Conservation (phyloP, 768 basidiomycete genomes). For the Lentinus brumalis region DNA sequence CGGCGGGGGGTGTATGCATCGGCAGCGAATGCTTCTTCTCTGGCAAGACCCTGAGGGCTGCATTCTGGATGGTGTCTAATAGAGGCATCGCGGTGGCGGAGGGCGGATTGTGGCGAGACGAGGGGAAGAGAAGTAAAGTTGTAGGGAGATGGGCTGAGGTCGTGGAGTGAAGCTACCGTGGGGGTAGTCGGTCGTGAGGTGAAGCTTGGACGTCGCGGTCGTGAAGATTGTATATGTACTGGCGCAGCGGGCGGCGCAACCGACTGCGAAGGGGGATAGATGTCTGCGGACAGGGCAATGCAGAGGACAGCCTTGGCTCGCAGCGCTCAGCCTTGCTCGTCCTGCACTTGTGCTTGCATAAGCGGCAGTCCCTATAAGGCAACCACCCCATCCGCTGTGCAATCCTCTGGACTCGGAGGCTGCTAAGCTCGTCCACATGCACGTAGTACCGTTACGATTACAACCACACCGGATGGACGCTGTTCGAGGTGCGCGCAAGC, state of each 20-base stretch:
- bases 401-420: too few species aligned
- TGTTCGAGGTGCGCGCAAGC: too few species aligned
- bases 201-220: not conserved
- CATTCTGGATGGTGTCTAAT: slow-evolving; percentile 58
- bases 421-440: too few species aligned
- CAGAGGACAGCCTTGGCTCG: slow-evolving; percentile 14
- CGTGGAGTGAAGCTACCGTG: slow-evolving; percentile 9
- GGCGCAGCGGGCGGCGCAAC: not conserved
- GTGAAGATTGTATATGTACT: not conserved
- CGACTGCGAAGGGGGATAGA: not conserved
- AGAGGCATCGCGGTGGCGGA: slow-evolving; percentile 47
- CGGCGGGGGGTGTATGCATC: slow-evolving; percentile 46
- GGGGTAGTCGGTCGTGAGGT: slow-evolving; percentile 12
- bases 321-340: not conserved
- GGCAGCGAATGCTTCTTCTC: slow-evolving; percentile 38
- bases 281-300: slow-evolving; percentile 16
- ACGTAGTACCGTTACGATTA: too few species aligned
- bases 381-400: too few species aligned
- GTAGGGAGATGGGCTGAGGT: not conserved
- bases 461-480: too few species aligned
- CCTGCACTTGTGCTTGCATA: slow-evolving; percentile 9
- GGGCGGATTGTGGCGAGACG: not conserved
- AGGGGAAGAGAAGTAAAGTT: not conserved
- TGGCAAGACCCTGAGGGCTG: slow-evolving; percentile 49
- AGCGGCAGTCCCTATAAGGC: slow-evolving; percentile 1